Evolutionary conservation across 306 rosid species (phyloP).

Genomic region (Quercus wislizeni): DNA sequence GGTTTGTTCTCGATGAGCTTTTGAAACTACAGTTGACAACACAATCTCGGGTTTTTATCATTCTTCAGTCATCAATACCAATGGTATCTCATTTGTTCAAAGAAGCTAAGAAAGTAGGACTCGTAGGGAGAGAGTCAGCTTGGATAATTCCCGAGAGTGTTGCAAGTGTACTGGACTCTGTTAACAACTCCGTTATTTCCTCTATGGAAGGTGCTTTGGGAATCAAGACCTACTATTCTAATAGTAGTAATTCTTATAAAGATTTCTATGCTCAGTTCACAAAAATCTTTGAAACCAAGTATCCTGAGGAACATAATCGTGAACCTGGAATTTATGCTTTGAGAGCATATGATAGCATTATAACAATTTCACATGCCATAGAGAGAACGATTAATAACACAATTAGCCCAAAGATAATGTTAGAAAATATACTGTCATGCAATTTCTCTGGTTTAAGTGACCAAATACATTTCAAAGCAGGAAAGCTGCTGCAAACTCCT

Average conservation of each 20-base stretch:
- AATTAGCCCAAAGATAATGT: background rate
- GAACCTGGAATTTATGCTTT: conserved; percentile 32
- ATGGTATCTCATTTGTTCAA: conserved; percentile 25
- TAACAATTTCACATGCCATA: conserved; percentile 17
- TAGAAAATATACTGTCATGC: background rate
- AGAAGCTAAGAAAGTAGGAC: conserved; percentile 29
- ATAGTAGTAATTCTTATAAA: background rate
- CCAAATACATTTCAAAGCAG: conserved; percentile 16
- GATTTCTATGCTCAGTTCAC: conserved; percentile 3
- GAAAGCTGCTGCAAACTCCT: background rate
- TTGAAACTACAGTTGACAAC: background rate
- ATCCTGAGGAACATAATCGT: conserved; percentile 1
- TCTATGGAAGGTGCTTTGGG: conserved; percentile 34
- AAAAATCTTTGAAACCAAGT: background rate
- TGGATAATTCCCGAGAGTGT: conserved; percentile 36
- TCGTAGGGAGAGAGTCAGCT: conserved; percentile 24
- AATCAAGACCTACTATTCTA: conserved; percentile 20
- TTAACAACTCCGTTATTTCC: conserved; percentile 5
- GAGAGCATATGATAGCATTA: conserved; percentile 29
- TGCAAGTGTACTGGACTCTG: conserved; percentile 15
- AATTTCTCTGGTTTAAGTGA: conserved; percentile 30
- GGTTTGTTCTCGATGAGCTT: conserved; percentile 5
- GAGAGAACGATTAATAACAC: too few species aligned
- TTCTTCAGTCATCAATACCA: conserved; percentile 29
- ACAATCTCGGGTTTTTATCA: conserved; percentile 28